Evolutionary conservation across 2,329 filamentous ascomycete genomes (phyloP), one percentile per base, ranked within the genome.

Genomic region (Exophiala mesophila): DNA sequence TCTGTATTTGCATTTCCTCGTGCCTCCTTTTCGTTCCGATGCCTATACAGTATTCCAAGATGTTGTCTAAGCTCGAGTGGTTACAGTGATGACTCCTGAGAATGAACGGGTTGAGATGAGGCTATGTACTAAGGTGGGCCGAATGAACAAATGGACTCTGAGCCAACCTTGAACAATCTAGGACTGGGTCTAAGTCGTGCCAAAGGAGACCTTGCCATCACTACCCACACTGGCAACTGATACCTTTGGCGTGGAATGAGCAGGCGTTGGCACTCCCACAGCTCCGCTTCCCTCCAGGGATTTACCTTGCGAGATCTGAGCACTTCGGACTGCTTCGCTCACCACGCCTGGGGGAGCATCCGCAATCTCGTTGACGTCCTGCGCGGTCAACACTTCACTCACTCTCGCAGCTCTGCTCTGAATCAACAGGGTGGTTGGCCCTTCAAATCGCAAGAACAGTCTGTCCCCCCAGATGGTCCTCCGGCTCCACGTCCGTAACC

Each of bases 381-480:
- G 77, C 19, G 75, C 72, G 3, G 82, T 86, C 52, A 98, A 70
- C 2, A 85, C 77, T 52, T 98, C 90, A 39, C 78, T 80, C 31
- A 94, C 69, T 12, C 84, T 76, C 16, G 86, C 78, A 10, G 82
- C 88, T n/a, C 90, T 80, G 39, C 88, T 94, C 51, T 94, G 94
- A 57, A 98, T 71, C 31, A 97, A 73, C 36, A 98, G 77, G 2
- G 85, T 96, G 4, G 78, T 78, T 2, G 92, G 92, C 0, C 92
- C 92, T 43, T 82, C 77, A 61, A 98, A 96, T 59, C 86, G 85
- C 21, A 98, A 70, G 65, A 97, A 97, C 18, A 97, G 72, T 49
- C 90, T 71, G 61, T 98, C 92, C 16, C 92, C 92, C 87, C 88
- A 97, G 43, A 98, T 85, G 1, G 86, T 86, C 57, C 85, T 78